These are phyloP conservation scores for Dendryphion nanum DNA, from an alignment of 2,329 filamentous ascomycete species.

Conservation along the genomic window DNA sequence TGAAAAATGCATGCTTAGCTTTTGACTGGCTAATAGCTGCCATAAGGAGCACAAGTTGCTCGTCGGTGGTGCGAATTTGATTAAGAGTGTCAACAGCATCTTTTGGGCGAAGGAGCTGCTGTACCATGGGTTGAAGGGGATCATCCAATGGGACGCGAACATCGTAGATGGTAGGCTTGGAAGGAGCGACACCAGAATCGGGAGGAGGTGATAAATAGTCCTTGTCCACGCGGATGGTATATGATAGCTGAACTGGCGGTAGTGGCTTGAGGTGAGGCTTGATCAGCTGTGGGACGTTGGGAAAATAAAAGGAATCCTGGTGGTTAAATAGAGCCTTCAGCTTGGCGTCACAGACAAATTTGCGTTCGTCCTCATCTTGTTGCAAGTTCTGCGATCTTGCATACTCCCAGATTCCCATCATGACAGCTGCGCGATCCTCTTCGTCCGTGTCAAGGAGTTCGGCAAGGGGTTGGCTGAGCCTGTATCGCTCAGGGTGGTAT, in stretches of 20 bases:
- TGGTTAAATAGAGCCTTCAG: slow-evolving; percentile 74
- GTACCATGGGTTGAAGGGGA: slow-evolving; percentile 67
- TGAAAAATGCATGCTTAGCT: slow-evolving; percentile 86
- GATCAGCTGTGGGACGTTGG: slow-evolving; percentile 77
- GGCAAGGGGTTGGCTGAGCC: slow-evolving; percentile 73
- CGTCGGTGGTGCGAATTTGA: slow-evolving; percentile 74
- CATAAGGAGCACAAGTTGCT: slow-evolving; percentile 78
- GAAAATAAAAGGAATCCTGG: slow-evolving; percentile 78
- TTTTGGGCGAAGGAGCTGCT: slow-evolving; percentile 47
- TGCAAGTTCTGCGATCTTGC: slow-evolving; percentile 81
- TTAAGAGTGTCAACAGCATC: slow-evolving; percentile 64
- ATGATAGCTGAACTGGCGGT: slow-evolving; percentile 77
- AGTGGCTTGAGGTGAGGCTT: slow-evolving; percentile 75
- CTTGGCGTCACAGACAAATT: slow-evolving; percentile 84
- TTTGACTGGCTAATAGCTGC: slow-evolving; percentile 83
- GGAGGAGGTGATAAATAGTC: slow-evolving; percentile 56
- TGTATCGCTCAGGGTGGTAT: slow-evolving; percentile 82
- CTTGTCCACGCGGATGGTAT: slow-evolving; percentile 88
- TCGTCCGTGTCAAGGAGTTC: slow-evolving; percentile 84
- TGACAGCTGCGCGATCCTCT: slow-evolving; percentile 81
- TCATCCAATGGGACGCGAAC: slow-evolving; percentile 82
- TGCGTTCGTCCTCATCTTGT: slow-evolving; percentile 92
- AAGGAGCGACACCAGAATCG: slow-evolving; percentile 65
- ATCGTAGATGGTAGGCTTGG: slow-evolving; percentile 84
- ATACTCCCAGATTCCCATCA: slow-evolving; percentile 95